These are phyloP conservation scores for Spencermartinsiella ligniputridi DNA, from an alignment of 1,139 yeast species.

Conservation along the genomic window DNA sequence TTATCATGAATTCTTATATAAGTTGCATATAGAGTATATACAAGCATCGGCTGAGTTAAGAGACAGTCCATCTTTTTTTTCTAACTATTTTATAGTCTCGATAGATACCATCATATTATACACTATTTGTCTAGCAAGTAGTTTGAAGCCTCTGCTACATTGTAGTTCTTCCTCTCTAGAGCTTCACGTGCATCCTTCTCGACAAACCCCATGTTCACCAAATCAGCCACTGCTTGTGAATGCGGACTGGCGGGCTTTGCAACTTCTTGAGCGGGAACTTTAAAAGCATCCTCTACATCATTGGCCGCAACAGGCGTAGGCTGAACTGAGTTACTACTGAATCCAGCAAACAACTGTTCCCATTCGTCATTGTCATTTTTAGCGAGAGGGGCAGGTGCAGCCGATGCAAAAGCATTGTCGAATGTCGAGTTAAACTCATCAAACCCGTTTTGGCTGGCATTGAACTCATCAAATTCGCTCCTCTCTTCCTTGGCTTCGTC, in stretches of 20 bases:
- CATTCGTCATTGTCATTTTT: conserved; percentile 57
- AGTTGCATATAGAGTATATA: too few species aligned
- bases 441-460: conserved; percentile 31
- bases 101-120: neutral
- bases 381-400: conserved; percentile 7
- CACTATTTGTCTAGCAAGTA: conserved; percentile 53
- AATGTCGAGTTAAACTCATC: conserved; percentile 43
- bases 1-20: too few species aligned
- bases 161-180: conserved; percentile 63
- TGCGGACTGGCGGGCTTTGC: conserved; percentile 20
- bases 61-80: neutral
- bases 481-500: conserved; percentile 25
- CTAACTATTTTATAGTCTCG: neutral
- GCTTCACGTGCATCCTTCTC: conserved; percentile 63
- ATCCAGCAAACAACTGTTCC: conserved; percentile 92
- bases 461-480: conserved; percentile 17
- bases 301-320: conserved; percentile 15
- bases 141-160: conserved; percentile 81
- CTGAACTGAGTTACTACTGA: conserved; percentile 53
- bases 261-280: conserved; percentile 14
- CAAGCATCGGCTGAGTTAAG: too few species aligned
- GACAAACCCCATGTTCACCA: conserved; percentile 87
- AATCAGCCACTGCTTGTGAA: conserved; percentile 53
- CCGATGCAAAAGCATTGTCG: conserved; percentile 19
- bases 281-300: conserved; percentile 26